A percentile compares a stretch with the other conserved stretches of the same genome.
Conservation (phyloP, 352 stramenopile species). For the Globisporangium radiosum region DNA sequence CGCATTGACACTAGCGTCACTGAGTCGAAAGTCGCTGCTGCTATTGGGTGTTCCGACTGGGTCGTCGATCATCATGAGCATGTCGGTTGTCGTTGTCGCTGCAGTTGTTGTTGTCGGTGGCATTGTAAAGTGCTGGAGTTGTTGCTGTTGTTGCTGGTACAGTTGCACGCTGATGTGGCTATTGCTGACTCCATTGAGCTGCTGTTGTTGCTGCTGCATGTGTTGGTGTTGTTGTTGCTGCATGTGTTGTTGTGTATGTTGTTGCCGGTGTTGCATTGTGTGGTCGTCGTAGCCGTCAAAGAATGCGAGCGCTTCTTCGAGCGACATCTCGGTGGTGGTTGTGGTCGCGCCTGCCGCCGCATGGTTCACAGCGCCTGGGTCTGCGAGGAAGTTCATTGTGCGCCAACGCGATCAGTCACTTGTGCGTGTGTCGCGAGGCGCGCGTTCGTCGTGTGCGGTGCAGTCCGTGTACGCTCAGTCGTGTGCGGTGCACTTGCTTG, state of each 20-base stretch:
- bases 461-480: too few species aligned
- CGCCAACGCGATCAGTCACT: too few species aligned
- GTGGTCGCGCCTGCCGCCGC: too few species aligned
- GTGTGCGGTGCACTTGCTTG: too few species aligned
- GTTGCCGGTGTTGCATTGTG: not conserved
- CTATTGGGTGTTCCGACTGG: too few species aligned
- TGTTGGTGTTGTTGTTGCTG: not conserved
- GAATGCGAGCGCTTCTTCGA: conserved; percentile 18
- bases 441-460: not conserved
- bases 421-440: not conserved
- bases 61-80: conserved; percentile 16
- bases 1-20: not conserved
- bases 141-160: conserved; percentile 4
- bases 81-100: conserved; percentile 2
- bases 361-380: not conserved
- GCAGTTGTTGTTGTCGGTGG: not conserved
- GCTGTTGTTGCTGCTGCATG: not conserved
- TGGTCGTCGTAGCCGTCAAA: conserved; percentile 15
- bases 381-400: conserved; percentile 9
- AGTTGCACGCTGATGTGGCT: not conserved
- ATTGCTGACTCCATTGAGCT: too few species aligned
- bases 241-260: conserved; percentile 1
- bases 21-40: too few species aligned
- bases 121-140: not conserved
- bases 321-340: conserved; percentile 7